Evolutionary conservation across 2,329 filamentous ascomycete genomes (phyloP).

Genomic region (Alternaria postmessia): DNA sequence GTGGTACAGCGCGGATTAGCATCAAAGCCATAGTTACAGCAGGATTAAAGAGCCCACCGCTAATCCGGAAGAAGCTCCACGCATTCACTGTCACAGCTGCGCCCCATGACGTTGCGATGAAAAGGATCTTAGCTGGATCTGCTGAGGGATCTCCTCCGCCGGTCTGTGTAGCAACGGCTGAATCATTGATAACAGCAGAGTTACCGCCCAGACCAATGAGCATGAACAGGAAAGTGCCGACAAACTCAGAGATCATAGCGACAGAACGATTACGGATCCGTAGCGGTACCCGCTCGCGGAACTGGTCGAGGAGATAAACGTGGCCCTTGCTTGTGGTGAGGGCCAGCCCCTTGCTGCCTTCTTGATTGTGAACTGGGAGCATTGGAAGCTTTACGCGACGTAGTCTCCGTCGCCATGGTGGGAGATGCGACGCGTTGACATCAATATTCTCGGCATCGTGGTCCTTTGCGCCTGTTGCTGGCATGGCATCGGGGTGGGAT

Average conservation of each 20-base stretch:
- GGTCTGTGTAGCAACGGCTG: neutral
- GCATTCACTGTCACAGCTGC: slow-evolving; percentile 1
- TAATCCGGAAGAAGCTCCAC: slow-evolving; percentile 2
- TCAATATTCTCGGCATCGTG: too few relatives aligned
- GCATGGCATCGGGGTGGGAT: too few relatives aligned
- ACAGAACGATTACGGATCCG: neutral
- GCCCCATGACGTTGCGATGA: neutral
- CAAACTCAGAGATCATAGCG: neutral
- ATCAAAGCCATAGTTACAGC: neutral
- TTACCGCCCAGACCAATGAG: neutral
- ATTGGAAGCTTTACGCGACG: too few relatives aligned
- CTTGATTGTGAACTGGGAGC: too few relatives aligned
- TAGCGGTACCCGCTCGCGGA: too few relatives aligned
- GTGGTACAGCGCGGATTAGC: neutral
- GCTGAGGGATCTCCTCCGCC: neutral
- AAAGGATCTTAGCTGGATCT: slow-evolving; percentile 1
- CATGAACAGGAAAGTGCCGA: neutral
- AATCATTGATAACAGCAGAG: neutral
- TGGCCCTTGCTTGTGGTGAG: too few relatives aligned
- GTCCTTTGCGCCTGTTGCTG: too few relatives aligned
- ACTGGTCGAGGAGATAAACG: too few relatives aligned
- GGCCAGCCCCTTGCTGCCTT: too few relatives aligned
- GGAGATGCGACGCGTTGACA: too few relatives aligned
- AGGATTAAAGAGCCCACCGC: neutral
- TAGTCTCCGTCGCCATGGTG: too few relatives aligned